A percentile compares a stretch with the other conserved stretches of the same genome.
Evolutionary conservation across 2,329 filamentous ascomycete species (phyloP).

Genomic region (Aaosphaeria pasadenensis): DNA sequence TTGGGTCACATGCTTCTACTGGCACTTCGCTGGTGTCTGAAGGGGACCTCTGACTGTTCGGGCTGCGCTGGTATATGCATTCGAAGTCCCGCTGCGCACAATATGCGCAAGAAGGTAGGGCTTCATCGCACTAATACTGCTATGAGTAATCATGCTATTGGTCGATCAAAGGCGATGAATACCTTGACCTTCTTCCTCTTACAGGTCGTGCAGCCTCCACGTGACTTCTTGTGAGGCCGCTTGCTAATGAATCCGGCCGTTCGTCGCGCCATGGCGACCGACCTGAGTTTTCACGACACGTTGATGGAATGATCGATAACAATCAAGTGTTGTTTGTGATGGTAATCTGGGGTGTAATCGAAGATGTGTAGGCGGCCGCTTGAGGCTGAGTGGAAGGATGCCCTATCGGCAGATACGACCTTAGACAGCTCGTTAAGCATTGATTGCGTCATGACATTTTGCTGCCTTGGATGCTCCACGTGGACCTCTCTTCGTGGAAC

Average conservation of each 20-base stretch:
- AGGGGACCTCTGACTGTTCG: neutral
- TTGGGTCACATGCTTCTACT: too few relatives aligned
- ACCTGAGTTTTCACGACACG: too few relatives aligned
- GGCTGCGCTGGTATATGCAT: slow-evolving; percentile 19
- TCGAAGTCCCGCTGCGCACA: slow-evolving; percentile 19
- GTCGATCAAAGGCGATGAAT: neutral
- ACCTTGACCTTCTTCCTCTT: slow-evolving; percentile 36
- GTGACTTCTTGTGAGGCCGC: slow-evolving; percentile 29
- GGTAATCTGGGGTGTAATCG: too few relatives aligned
- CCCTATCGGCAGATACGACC: too few relatives aligned
- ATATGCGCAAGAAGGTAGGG: slow-evolving; percentile 23
- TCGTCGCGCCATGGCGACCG: slow-evolving; percentile 17
- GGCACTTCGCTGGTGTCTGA: neutral
- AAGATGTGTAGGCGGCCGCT: too few relatives aligned
- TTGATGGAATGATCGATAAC: too few relatives aligned
- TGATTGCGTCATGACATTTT: too few relatives aligned
- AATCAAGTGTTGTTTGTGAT: too few relatives aligned
- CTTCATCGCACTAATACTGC: slow-evolving; percentile 26
- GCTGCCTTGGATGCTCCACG: too few relatives aligned
- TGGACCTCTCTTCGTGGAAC: too few relatives aligned
- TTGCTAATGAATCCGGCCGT: slow-evolving; percentile 29
- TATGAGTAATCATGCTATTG: neutral
- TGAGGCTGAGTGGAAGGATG: too few relatives aligned
- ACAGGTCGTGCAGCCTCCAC: slow-evolving; percentile 28
- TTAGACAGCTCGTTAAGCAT: too few relatives aligned